Percentiles rank a stretch among this genome's conserved stretches.
These are phyloP conservation scores for Penicillium flavigenum DNA, from an alignment of 495 filamentous ascomycete genomes.

Conservation along the genomic window DNA sequence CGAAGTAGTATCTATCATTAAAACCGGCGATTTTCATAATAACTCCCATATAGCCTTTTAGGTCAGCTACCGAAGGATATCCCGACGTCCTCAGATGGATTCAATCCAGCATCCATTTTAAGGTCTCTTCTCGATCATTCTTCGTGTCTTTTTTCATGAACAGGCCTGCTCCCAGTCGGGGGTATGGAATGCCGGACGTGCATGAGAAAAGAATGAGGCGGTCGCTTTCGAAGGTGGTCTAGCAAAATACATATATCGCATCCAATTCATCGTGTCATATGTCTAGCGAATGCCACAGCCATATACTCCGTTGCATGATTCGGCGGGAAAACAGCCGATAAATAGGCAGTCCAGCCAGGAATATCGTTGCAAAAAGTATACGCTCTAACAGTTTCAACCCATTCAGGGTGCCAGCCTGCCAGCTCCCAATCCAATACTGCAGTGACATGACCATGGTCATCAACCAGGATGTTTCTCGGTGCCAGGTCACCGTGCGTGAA, in stretches of 20 bases:
- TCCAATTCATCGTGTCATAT: background rate
- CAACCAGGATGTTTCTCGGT: conserved; percentile 11
- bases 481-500: conserved; percentile 13
- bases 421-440: conserved; percentile 9
- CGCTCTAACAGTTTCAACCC: conserved; percentile 4
- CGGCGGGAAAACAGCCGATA: conserved; percentile 6
- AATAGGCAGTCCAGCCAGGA: conserved; percentile 3
- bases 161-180: background rate
- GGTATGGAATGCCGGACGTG: background rate
- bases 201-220: background rate
- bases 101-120: background rate
- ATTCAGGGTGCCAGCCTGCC: conserved; percentile 5
- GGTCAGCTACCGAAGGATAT: background rate
- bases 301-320: conserved; percentile 6
- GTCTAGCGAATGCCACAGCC: conserved; percentile 1
- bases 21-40: background rate
- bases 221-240: no score
- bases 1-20: background rate
- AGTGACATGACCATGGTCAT: conserved; percentile 1
- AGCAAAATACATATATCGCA: background rate
- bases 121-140: no score
- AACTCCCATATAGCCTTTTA: background rate
- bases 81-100: background rate
- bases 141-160: background rate
- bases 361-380: conserved; percentile 2